Base-by-base conservation (phyloP, 2,329 filamentous ascomycete species). In the Trichoderma semiorbis region DNA sequence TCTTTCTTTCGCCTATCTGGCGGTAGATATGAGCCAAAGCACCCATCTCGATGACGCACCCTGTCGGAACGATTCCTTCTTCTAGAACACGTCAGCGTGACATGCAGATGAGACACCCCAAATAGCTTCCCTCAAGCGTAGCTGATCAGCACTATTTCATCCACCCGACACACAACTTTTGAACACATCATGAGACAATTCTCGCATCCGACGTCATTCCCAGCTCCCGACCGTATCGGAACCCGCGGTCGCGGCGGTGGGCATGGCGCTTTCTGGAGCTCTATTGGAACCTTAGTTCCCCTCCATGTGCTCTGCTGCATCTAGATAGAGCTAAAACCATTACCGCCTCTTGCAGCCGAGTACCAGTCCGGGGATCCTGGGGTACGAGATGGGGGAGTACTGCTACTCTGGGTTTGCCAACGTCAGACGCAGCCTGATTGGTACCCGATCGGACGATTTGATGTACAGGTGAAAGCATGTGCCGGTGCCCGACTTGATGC, bases 101-200 rank as follows among this genome's bases (percentile, higher is more conserved):
- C 50, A 39, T 43, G 32, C 34, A 36, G 47, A 55, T 12, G 11
- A 39, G 32, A 30, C 7, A 6, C 6, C 16, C 11, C 12, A 30
- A 57, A 28, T 16, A 18, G 11, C n/a, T 57, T n/a, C 47, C n/a
- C 11, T 18, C 32, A 8, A 24, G 14, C 11, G n/a, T 53, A 53
- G 34, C 34, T 26, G 24, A 68, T 58, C 65, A 43, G 26, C 53
- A 21, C 32, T 57, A 5, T 47, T 50, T 26, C 36, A 7, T 55
- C 65, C 16, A 32, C 10, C n/a, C 28, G 21, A 50, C 18, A 58
- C n/a, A 10, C 18, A 12, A 34, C 57, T 32, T n/a, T 34, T 60
- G n/a, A 28, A 60, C 36, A 69, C n/a, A 61, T 69, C 55, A 68
- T 11, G 53, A 60, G 65, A 68, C 65, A 58, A 58, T 28, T 47